A percentile compares a stretch with the other conserved stretches of the same genome.
Conservation (phyloP, 2,329 filamentous ascomycete species). For the Pseudogymnoascus sp. region DNA sequence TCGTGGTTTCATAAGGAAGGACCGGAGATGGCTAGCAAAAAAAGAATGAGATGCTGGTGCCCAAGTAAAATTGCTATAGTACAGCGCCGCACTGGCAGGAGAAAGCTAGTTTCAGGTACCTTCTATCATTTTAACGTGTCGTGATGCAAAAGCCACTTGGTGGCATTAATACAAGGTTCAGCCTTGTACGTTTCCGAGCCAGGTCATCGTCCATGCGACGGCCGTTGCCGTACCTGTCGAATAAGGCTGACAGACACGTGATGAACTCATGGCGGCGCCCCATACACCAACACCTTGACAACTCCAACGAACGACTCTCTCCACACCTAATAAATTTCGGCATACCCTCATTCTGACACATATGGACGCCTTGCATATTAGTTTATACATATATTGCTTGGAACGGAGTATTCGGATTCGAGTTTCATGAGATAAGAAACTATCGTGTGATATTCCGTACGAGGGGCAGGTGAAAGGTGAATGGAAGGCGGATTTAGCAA, state of each 20-base stretch:
- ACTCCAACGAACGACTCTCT: background rate
- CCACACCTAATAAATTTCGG: background rate
- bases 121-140: background rate
- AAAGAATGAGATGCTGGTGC: background rate
- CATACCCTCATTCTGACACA: background rate
- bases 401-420: background rate
- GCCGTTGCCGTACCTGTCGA: background rate
- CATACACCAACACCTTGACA: background rate
- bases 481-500: background rate
- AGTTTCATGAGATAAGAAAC: background rate
- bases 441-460: background rate
- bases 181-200: background rate
- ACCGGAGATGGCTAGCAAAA: background rate
- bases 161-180: slow-evolving; percentile 2
- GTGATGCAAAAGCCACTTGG: slow-evolving; percentile 4
- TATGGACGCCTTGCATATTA: background rate
- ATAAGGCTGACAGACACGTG: background rate
- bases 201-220: background rate
- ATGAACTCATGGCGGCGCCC: background rate
- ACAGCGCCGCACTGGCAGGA: background rate
- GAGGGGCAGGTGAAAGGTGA: background rate
- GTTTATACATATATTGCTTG: background rate
- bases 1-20: background rate
- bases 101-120: background rate
- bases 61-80: slow-evolving; percentile 4